Conservation (phyloP, 371 early-diverging fungal genomes). For the Rhizomucor miehei region DNA sequence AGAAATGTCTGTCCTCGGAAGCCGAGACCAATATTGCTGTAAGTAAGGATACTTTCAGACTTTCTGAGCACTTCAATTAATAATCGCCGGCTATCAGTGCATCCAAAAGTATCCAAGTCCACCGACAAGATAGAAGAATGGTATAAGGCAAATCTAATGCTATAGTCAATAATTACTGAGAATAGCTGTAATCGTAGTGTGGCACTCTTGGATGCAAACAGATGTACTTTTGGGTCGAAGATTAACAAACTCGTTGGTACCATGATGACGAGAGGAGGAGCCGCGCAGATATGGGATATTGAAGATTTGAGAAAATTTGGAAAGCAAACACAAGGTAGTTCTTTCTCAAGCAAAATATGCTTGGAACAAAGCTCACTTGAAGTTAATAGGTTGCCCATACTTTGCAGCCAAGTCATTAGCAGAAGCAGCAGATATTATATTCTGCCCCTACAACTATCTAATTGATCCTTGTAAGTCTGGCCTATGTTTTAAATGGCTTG, state of each 20-base stretch:
- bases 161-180: no score
- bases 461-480: conserved; percentile 63
- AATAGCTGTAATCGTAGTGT: conserved; percentile 7
- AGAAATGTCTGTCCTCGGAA: conserved; percentile 55
- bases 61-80: background rate
- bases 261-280: background rate
- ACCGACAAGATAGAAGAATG: conserved; percentile 48
- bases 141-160: no score
- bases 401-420: conserved; percentile 65
- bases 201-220: conserved; percentile 26
- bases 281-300: conserved; percentile 60
- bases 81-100: conserved; percentile 18
- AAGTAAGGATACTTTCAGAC: conserved; percentile 7
- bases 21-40: conserved; percentile 56
- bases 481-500: background rate
- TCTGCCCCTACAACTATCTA: conserved; percentile 94
- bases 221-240: conserved; percentile 12
- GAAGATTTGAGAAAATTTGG: conserved; percentile 68
- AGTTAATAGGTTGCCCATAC: conserved; percentile 75
- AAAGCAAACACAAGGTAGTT: conserved; percentile 24
- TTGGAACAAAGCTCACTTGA: background rate
- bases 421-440: conserved; percentile 73
- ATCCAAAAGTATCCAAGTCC: conserved; percentile 35
- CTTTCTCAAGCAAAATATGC: background rate
- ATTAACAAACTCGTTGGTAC: no score